A percentile compares a stretch with the other conserved stretches of the same genome.
Evolutionary conservation across 2,329 filamentous ascomycete species (phyloP).

Genomic region (Paraphaeosphaeria minitans): DNA sequence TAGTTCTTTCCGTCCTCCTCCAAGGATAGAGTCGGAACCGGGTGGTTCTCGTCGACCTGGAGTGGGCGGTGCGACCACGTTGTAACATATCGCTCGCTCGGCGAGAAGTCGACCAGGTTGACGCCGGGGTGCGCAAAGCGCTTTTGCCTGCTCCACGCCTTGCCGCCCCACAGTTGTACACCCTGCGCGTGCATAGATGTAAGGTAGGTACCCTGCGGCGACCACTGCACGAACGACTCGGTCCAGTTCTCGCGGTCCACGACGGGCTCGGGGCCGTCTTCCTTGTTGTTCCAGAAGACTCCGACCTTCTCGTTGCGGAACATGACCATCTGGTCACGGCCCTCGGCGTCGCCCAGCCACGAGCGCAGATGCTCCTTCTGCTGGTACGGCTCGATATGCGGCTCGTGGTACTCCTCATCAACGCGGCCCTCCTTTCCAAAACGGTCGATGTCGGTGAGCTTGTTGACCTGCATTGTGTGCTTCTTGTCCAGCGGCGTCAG

Average conservation of each 20-base stretch:
- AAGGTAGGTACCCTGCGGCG: constrained; percentile 89
- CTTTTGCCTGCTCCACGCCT: constrained; percentile 86
- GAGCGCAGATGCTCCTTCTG: constrained; percentile 95
- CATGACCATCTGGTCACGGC: constrained; percentile 94
- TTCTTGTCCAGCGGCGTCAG: constrained; percentile 91
- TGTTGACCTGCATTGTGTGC: constrained; percentile 95
- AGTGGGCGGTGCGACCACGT: constrained; percentile 97
- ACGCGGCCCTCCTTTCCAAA: constrained; percentile 93
- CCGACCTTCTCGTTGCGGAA: constrained; percentile 90
- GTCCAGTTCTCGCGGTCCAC: constrained; percentile 97
- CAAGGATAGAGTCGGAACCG: constrained; percentile 70
- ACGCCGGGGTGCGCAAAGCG: constrained; percentile 95
- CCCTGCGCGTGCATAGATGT: constrained; percentile 95
- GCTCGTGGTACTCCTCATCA: constrained; percentile 85
- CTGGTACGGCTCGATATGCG: constrained; percentile 80
- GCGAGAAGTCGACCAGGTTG: constrained; percentile 95
- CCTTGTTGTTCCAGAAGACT: constrained; percentile 98
- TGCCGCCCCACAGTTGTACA: constrained; percentile 95
- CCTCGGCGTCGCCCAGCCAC: constrained; percentile 87
- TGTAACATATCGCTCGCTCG: constrained; percentile 87
- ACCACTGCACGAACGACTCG: constrained; percentile 98
- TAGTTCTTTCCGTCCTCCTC: constrained; percentile 99
- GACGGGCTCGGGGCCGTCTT: constrained; percentile 82
- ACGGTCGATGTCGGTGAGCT: constrained; percentile 95
- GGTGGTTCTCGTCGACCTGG: constrained; percentile 86